These are phyloP conservation scores for Rhizopus stolonifer DNA, from an alignment of 371 early-diverging fungal genomes.

Conservation along the genomic window DNA sequence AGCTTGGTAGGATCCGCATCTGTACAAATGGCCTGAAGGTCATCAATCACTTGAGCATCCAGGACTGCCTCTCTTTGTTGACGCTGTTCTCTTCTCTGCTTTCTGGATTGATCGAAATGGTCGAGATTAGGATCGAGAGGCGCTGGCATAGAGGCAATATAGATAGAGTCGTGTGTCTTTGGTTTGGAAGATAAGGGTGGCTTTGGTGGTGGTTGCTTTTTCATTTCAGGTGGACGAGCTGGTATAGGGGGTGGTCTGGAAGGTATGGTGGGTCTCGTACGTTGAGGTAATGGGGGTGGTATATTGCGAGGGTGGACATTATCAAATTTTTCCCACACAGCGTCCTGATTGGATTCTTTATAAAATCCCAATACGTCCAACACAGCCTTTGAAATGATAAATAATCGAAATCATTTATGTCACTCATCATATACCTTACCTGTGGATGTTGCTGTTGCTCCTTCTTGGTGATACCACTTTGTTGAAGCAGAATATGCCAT, in stretches of 20 bases:
- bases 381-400: slow-evolving; percentile 61
- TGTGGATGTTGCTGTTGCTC: slow-evolving; percentile 94
- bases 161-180: slow-evolving; percentile 13
- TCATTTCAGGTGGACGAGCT: slow-evolving; percentile 29
- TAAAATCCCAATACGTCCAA: slow-evolving; percentile 92
- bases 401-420: not conserved
- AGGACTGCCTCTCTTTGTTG: slow-evolving; percentile 23
- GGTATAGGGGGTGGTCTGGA: slow-evolving; percentile 31
- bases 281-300: slow-evolving; percentile 32
- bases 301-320: slow-evolving; percentile 43
- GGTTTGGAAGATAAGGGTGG: slow-evolving; percentile 33
- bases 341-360: slow-evolving; percentile 71
- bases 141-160: slow-evolving; percentile 30
- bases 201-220: slow-evolving; percentile 37
- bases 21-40: slow-evolving; percentile 84
- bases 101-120: slow-evolving; percentile 15
- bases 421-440: slow-evolving; percentile 26
- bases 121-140: slow-evolving; percentile 45
- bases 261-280: slow-evolving; percentile 21
- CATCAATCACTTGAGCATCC: slow-evolving; percentile 76
- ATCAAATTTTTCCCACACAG: slow-evolving; percentile 88
- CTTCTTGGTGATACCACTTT: slow-evolving; percentile 92
- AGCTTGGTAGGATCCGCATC: slow-evolving; percentile 75
- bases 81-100: slow-evolving; percentile 23
- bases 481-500: slow-evolving; percentile 88